Evolutionary conservation across 192 early-diverging fungal species (phyloP).

Genomic region (Coemansia sp.): DNA sequence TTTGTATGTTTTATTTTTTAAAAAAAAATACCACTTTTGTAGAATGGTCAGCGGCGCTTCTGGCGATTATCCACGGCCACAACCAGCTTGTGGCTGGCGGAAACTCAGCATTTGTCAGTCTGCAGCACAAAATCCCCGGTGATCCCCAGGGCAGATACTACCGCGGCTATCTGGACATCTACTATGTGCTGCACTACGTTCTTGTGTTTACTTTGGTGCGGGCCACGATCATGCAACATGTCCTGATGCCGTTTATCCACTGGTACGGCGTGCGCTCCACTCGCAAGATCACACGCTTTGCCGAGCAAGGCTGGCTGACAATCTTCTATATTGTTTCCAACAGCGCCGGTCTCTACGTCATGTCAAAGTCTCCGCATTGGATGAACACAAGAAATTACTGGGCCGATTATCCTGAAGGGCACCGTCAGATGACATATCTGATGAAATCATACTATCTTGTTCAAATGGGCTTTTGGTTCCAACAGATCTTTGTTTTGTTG

Average conservation of each 20-base stretch:
- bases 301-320: constrained; percentile 72
- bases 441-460: constrained; percentile 75
- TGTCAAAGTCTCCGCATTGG: constrained; percentile 71
- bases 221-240: constrained; percentile 39
- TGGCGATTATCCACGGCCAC: constrained; percentile 36
- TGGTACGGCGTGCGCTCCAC: constrained; percentile 35
- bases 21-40: no score
- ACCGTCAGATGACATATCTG: constrained; percentile 53
- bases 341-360: constrained; percentile 64
- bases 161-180: constrained; percentile 38
- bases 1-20: not conserved
- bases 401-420: constrained; percentile 67
- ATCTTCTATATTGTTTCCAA: constrained; percentile 66
- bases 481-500: constrained; percentile 73
- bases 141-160: constrained; percentile 43
- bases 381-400: constrained; percentile 68
- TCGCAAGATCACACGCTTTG: constrained; percentile 58
- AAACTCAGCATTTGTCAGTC: constrained; percentile 31
- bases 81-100: constrained; percentile 21
- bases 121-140: constrained; percentile 36
- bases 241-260: constrained; percentile 40
- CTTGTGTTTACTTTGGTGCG: constrained; percentile 70
- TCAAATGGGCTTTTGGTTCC: constrained; percentile 77
- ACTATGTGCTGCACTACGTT: constrained; percentile 63
- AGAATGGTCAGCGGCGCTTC: constrained; percentile 29